Evolutionary conservation across 2,329 filamentous ascomycete genomes (phyloP).

Genomic region (Elsinoe batatas): DNA sequence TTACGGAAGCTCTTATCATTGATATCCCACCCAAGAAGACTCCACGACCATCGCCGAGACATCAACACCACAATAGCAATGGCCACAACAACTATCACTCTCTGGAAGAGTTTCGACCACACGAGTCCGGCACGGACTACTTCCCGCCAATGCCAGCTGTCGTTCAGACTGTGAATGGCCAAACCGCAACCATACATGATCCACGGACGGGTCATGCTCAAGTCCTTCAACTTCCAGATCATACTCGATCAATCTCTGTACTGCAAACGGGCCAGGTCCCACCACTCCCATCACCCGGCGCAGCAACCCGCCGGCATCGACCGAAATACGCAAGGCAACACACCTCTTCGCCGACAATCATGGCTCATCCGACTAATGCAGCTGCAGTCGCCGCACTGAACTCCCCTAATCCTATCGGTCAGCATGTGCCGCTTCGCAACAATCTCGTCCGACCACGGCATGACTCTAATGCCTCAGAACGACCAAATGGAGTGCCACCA

Average conservation of each 20-base stretch:
- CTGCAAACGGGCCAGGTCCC: constrained; percentile 72
- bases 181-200: constrained; percentile 29
- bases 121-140: constrained; percentile 67
- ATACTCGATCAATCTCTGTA: constrained; percentile 64
- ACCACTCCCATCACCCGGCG: constrained; percentile 71
- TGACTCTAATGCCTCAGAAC: constrained; percentile 34
- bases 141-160: constrained; percentile 61
- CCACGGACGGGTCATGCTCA: constrained; percentile 21
- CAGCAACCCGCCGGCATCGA: constrained; percentile 38
- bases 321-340: constrained; percentile 60
- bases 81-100: constrained; percentile 42
- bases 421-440: constrained; percentile 23
- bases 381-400: constrained; percentile 19
- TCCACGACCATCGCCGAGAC: constrained; percentile 67
- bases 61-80: constrained; percentile 35
- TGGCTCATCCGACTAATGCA: constrained; percentile 35
- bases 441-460: constrained; percentile 26
- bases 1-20: constrained; percentile 84
- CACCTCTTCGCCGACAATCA: constrained; percentile 69
- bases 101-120: constrained; percentile 53
- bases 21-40: constrained; percentile 70
- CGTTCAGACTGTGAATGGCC: constrained; percentile 29
- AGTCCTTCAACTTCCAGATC: constrained; percentile 32
- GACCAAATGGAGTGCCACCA: constrained; percentile 30
- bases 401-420: constrained; percentile 30